Evolutionary conservation across 2,329 filamentous ascomycete genomes (phyloP).

Genomic region (Bretziella fagacearum): DNA sequence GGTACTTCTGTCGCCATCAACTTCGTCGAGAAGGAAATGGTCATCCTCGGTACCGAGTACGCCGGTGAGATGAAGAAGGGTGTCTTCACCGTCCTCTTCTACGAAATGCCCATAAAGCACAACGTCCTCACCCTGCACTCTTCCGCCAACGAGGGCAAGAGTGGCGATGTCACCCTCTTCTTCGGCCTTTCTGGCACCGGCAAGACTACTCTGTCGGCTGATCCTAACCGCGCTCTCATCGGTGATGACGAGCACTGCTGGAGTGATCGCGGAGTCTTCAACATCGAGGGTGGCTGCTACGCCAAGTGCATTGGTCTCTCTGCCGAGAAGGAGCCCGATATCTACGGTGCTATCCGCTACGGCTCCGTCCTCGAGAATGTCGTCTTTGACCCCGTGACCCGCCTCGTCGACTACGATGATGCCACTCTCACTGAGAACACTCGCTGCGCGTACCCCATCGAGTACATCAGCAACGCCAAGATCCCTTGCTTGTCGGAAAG

Average conservation of each 20-base stretch:
- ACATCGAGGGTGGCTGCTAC: slow-evolving; percentile 99
- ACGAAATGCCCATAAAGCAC: slow-evolving; percentile 99
- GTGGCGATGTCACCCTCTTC: slow-evolving; percentile 95
- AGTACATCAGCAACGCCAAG: slow-evolving; percentile 98
- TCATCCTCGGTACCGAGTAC: slow-evolving; percentile 97
- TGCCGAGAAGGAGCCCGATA: slow-evolving; percentile 97
- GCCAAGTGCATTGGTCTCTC: slow-evolving; percentile 97
- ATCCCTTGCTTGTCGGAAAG: slow-evolving; percentile 78
- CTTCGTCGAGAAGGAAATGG: slow-evolving; percentile 99
- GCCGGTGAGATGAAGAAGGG: slow-evolving; percentile 97
- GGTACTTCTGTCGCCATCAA: slow-evolving; percentile 96
- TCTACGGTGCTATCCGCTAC: slow-evolving; percentile 88
- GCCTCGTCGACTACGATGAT: slow-evolving; percentile 91
- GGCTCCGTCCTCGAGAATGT: slow-evolving; percentile 97
- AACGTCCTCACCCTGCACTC: slow-evolving; percentile 97
- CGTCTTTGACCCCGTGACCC: slow-evolving; percentile 81
- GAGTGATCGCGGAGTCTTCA: slow-evolving; percentile 93
- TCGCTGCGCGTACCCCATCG: slow-evolving; percentile 91
- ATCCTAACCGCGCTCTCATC: slow-evolving; percentile 89
- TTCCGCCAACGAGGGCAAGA: slow-evolving; percentile 88
- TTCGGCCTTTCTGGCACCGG: slow-evolving; percentile 96
- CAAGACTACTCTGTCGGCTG: slow-evolving; percentile 95
- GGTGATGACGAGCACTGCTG: slow-evolving; percentile 99
- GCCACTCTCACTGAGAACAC: slow-evolving; percentile 94
- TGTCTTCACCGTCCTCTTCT: slow-evolving; percentile 97